Evolutionary conservation across 2,329 filamentous ascomycete species (phyloP), one percentile per base, ranked within the genome.

Genomic region (Leptographium radiaticola): DNA sequence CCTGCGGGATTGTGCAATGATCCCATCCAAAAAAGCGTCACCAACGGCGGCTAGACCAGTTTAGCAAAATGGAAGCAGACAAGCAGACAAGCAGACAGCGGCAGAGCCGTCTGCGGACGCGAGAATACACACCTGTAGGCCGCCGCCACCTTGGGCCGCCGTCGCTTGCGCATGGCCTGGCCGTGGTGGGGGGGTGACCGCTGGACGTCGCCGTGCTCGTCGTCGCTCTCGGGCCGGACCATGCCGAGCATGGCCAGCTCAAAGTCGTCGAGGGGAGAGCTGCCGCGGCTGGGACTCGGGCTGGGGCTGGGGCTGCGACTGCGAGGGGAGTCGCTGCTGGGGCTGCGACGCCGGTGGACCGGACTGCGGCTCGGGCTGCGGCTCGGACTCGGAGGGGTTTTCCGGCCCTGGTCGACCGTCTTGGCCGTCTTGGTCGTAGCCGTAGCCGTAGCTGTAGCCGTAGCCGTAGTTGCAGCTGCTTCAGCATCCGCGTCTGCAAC

Each of bases 181-280:
- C 8, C 48, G 36, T 33, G 36, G 4, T 46, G 36, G 38, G 13
- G 13, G 42, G 25, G 25, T 25, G 25, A 3, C 15, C 6, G 30
- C 34, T 47, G 33, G 42, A 16, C 42, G 1, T 38, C 38, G 9
- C 39, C 33, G 31, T 43, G 43, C 1, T 47, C 34, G 34, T 34
- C 42, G n/a, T 45, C 49, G 49, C 39, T 44, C 16, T 60, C 59
- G 16, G 61, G 56, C 12, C 55, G 56, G 2, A 59, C 59, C 51
- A 64, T 61, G 2, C 62, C 62, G 31, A 64, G 53, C 53, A 62
- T 62, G 30, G 57, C 57, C 49, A 58, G 51, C 39, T 62, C 60
- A 10, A 61, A n/a, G 16, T 61, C 59, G 16, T 59, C 55, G 20
- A 62, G 49, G 1, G 60, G 57, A 12, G 60, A 62, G 15, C 59